Percentiles rank a stretch among this genome's conserved stretches.
These are phyloP conservation scores for Anthoceros angustus DNA, from an alignment of 225 moss, liverwort and hornwort genomes.

Conservation along the genomic window DNA sequence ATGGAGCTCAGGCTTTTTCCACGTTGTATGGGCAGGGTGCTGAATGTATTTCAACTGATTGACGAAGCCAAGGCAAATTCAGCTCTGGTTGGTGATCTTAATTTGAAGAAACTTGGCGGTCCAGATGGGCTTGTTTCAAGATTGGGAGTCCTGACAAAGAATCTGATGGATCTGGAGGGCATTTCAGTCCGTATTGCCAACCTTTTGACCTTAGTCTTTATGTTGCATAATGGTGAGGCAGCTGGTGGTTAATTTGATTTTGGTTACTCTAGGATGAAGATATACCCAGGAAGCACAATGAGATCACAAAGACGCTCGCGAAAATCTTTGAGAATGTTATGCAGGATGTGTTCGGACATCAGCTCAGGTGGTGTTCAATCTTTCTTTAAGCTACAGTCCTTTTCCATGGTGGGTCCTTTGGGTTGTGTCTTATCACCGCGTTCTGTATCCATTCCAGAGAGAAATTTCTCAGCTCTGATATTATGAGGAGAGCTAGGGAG, in stretches of 20 bases:
- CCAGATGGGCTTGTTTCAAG: constrained; percentile 15
- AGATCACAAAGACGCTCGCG: constrained; percentile 34
- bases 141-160: constrained; percentile 14
- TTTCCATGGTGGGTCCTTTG: too few relatives aligned
- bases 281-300: constrained; percentile 25
- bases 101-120: constrained; percentile 16
- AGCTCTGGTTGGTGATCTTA: constrained; percentile 24
- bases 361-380: constrained; percentile 25
- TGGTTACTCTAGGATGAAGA: constrained; percentile 24
- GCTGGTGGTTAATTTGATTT: constrained; percentile 15
- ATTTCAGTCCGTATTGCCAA: neutral
- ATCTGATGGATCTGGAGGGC: constrained; percentile 13
- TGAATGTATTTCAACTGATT: constrained; percentile 25
- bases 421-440: too few relatives aligned
- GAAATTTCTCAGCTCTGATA: constrained; percentile 6
- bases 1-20: too few relatives aligned
- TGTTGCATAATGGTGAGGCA: too few relatives aligned
- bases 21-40: constrained; percentile 27
- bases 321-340: constrained; percentile 56
- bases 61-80: constrained; percentile 19
- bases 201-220: too few relatives aligned
- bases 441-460: constrained; percentile 18
- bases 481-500: constrained; percentile 19
- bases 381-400: neutral
- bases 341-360: constrained; percentile 52